These are phyloP conservation scores for Inga leiocalycina DNA, from an alignment of 306 rosid species.

Conservation along the genomic window DNA sequence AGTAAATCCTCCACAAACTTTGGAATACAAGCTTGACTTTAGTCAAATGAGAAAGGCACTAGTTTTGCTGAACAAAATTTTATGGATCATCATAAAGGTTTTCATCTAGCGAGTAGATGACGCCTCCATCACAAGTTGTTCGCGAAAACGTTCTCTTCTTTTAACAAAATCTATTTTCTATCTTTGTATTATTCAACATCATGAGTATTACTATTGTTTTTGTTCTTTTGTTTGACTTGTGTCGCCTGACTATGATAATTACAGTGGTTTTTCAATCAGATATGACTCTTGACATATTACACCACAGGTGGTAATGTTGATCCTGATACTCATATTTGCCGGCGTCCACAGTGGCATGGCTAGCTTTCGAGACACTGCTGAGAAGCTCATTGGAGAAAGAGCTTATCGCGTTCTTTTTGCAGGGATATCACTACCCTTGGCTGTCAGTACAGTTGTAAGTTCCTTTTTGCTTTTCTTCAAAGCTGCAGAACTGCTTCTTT, in stretches of 20 bases:
- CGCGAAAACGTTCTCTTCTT: background rate
- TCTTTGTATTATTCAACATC: slow-evolving; percentile 1
- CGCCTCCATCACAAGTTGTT: slow-evolving; percentile 3
- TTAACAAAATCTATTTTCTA: background rate
- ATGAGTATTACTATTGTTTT: background rate
- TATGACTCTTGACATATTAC: slow-evolving; percentile 37
- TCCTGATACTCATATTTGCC: slow-evolving; percentile 72
- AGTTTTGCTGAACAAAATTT: background rate
- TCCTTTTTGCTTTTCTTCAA: background rate
- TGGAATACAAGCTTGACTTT: background rate
- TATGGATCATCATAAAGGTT: background rate
- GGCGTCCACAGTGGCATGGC: slow-evolving; percentile 90
- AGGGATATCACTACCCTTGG: slow-evolving; percentile 85
- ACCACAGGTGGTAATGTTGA: slow-evolving; percentile 83
- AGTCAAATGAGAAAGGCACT: background rate
- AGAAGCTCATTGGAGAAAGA: slow-evolving; percentile 89
- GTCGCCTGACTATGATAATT: background rate
- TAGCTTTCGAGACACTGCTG: slow-evolving; percentile 76
- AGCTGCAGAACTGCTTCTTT: slow-evolving; percentile 17
- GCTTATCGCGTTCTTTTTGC: slow-evolving; percentile 95
- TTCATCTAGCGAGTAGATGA: background rate
- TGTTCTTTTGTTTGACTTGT: background rate
- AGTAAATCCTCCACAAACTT: background rate
- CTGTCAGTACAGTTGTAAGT: slow-evolving; percentile 86
- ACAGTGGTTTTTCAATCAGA: slow-evolving; percentile 7